These are phyloP conservation scores for Saccharomycopsis fermentans DNA, from an alignment of 805 yeast genomes.

Conservation along the genomic window DNA sequence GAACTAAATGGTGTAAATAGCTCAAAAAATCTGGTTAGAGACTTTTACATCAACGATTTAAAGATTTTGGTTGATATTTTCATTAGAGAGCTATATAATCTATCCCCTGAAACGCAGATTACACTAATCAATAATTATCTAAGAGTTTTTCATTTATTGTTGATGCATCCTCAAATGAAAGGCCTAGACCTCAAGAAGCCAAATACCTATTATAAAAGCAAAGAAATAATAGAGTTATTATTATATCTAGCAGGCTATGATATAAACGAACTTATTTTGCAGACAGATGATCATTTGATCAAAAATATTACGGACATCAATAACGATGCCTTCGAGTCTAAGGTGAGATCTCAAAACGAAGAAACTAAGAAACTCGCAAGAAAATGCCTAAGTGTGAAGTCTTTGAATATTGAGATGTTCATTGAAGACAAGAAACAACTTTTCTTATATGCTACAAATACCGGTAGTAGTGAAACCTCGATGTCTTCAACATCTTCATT, in stretches of 20 bases:
- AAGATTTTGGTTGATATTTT: slow-evolving; percentile 50
- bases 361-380: slow-evolving; percentile 13
- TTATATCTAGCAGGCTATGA: slow-evolving; percentile 14
- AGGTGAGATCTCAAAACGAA: background rate
- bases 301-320: background rate
- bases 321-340: background rate
- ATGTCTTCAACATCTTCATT: slow-evolving; percentile 13
- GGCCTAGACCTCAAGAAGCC: slow-evolving; percentile 7
- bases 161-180: slow-evolving; percentile 36
- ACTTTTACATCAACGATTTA: slow-evolving; percentile 43
- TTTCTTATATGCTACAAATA: background rate
- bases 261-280: slow-evolving; percentile 2
- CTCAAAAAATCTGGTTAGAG: slow-evolving; percentile 4
- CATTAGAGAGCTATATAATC: slow-evolving; percentile 41
- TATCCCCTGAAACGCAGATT: slow-evolving; percentile 31
- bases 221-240: slow-evolving; percentile 14
- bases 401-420: slow-evolving; percentile 14
- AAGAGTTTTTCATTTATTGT: slow-evolving; percentile 41
- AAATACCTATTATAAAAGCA: slow-evolving; percentile 10
- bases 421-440: slow-evolving; percentile 4
- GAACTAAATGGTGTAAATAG: background rate
- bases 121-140: slow-evolving; percentile 37
- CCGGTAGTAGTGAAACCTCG: background rate
- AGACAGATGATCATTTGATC: slow-evolving; percentile 4
- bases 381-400: slow-evolving; percentile 14